Base-by-base conservation (phyloP, 108 stramenopile genomes). In the Cyclostephanos invisitatus region DNA sequence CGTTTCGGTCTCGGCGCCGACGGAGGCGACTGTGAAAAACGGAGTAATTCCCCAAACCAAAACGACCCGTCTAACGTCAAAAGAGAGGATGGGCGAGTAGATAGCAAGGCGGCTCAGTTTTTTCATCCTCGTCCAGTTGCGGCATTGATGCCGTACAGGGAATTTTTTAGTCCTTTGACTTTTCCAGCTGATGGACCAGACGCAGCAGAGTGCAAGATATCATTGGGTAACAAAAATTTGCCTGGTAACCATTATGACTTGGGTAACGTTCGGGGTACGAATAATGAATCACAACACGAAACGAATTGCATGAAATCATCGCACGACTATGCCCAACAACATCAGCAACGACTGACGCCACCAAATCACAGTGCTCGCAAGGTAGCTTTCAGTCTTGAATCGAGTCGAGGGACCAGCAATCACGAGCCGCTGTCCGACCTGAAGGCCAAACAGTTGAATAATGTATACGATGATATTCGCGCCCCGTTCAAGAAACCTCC, bases 101-200 rank as follows among this genome's bases (percentile, higher is more conserved):
- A 58, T 35, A 67, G 65, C 61, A 78, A 72, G 27, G 66, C 77
- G 18, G 70, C 66, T 0, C 77, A 72, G 53, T 78, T 78, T 42
- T 72, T 78, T 51, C 70, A 78, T 62, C 77, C 77, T 40, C 65
- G 77, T 14, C 70, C 50, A 25, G 70, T 78, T 25, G 48, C 67
- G 59, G 57, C 74, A 8, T 51, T 75, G 36, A 25, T 20, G 27
- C 59, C 27, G 0, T 75, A 75, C 35, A 49, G 53, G 9, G 54
- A 37, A 0, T 72, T 78, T 53, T 78, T 78, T 60, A 70, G 69
- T 62, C 77, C 77, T 15, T 28, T 78, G 49, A 29, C 22, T 14
- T 28, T 50, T 20, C 48, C 56, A 8, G 32, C 46, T 20, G 70
- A 20, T 15, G 42, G n/a, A 3, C 18, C 24, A 28, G 57, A 57